Percentiles rank a stretch among this genome's conserved stretches.
Evolutionary conservation across 169 alveolate genomes (phyloP).

Genomic region (Condylostoma magnum): DNA sequence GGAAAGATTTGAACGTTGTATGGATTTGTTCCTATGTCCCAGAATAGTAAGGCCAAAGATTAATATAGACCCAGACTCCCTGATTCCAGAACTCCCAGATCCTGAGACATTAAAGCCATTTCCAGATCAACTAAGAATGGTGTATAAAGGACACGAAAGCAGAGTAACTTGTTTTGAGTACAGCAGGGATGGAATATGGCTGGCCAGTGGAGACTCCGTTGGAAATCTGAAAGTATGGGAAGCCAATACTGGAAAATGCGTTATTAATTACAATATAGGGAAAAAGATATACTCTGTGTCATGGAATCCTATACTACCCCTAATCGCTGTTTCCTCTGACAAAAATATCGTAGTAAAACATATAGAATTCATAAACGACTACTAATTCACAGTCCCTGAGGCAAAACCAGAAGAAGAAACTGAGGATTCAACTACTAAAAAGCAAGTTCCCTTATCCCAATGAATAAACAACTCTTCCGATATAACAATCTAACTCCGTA

Average conservation of each 20-base stretch:
- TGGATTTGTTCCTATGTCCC: constrained; percentile 92
- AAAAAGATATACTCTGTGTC: constrained; percentile 41
- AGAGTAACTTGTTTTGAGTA: constrained; percentile 67
- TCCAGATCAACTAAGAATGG: constrained; percentile 77
- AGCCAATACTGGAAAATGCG: constrained; percentile 54
- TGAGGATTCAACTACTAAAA: not conserved
- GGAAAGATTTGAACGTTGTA: constrained; percentile 90
- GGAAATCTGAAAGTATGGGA: constrained; percentile 68
- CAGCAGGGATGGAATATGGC: constrained; percentile 59
- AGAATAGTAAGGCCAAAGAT: constrained; percentile 88
- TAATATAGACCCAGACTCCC: constrained; percentile 80
- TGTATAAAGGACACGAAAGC: constrained; percentile 75
- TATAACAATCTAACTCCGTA: constrained; percentile 48
- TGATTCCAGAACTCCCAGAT: constrained; percentile 86
- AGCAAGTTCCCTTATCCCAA: constrained; percentile 15
- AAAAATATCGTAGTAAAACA: not conserved
- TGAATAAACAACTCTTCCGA: constrained; percentile 4
- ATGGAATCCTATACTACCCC: constrained; percentile 42
- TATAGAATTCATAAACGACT: constrained; percentile 35
- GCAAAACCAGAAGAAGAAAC: constrained; percentile 3
- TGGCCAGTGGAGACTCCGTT: constrained; percentile 78
- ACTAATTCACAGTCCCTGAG: not conserved
- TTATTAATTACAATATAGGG: constrained; percentile 49
- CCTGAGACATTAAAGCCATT: constrained; percentile 87
- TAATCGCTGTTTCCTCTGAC: constrained; percentile 14